Conservation (phyloP, 768 basidiomycete species). For the Lactifluus hygrophoroides region DNA sequence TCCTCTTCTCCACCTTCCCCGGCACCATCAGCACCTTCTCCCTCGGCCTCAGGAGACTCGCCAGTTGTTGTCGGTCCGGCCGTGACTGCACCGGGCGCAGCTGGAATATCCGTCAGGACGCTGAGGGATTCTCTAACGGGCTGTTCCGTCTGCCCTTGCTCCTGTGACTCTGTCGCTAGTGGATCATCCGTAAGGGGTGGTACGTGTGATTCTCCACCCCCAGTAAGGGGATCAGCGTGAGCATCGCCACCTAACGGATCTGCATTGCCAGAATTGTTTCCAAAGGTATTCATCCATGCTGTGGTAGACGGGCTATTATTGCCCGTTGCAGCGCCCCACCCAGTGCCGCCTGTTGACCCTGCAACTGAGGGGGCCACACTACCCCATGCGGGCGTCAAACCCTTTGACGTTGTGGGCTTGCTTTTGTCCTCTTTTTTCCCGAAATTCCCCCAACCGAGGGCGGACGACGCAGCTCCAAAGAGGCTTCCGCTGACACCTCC, state of each 20-base stretch:
- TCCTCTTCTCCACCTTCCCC: neutral
- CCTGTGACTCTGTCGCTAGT: neutral
- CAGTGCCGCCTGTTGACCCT: neutral
- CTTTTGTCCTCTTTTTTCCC: slow-evolving; percentile 5
- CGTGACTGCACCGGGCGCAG: neutral
- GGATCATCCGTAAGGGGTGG: neutral
- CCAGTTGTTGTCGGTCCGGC: neutral
- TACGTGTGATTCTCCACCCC: neutral
- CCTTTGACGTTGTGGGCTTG: neutral
- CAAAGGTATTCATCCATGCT: neutral
- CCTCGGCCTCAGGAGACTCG: slow-evolving; percentile 14
- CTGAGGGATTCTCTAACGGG: neutral
- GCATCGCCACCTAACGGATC: slow-evolving; percentile 1
- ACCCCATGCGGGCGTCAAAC: neutral
- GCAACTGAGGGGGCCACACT: neutral
- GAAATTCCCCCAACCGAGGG: slow-evolving; percentile 7
- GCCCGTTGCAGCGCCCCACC: slow-evolving; percentile 15
- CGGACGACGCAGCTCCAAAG: neutral
- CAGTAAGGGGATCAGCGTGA: neutral
- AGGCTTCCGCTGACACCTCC: neutral
- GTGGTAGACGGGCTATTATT: slow-evolving; percentile 7
- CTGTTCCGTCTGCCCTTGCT: neutral
- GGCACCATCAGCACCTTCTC: slow-evolving; percentile 1
- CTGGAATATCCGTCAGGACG: neutral
- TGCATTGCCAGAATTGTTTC: neutral